Evolutionary conservation across 164 flowering plant species (phyloP), one percentile per base, ranked within the genome.

Genomic region (Magnolia officinalis): DNA sequence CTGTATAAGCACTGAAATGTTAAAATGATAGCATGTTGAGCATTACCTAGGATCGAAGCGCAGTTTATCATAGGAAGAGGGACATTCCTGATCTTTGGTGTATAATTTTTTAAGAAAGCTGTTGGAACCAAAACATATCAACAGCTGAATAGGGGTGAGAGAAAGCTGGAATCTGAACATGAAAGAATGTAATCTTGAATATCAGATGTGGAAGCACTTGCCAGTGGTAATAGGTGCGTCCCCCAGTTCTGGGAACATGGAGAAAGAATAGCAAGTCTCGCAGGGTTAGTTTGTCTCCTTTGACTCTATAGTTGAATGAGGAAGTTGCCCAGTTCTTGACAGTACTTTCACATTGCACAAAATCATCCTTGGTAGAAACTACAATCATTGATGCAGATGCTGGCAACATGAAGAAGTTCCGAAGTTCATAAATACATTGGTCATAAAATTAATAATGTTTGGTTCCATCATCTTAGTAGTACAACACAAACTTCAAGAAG

Each of bases 241-340:
- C 99, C 77, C 97, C 99, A 13, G 98, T 96, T 78, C 99, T 87
- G 14, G 99, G 99, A 49, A 96, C 81, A 81, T 96, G 99, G 67
- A 96, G 95, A 82, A 96, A 96, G 84, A 94, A 94, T 64, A 96
- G 85, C 83, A 96, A 83, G 76, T 93, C 93, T 55, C 75, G 86
- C 66, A 96, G 86, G 2, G 80, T 82, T 78, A 88, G 95, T 63
- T 84, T 90, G 83, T 94, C 90, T 78, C 82, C 86, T 79, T 81
- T 84, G 72, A 80, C 76, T 78, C 84, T 81, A 70, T 81, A 80
- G 76, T 89, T 83, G 74, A 82, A 83, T 0, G 98, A 85, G 31
- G 90, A 87, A 67, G 82, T 79, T 52, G 91, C 93, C 99, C 99
- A 96, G 24, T 80, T 81, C 83, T 80, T 85, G 64, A 94, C 96